phyloP scores from a whole-genome alignment of 2,329 filamentous ascomycete species.

The Aspergillus carbonarius region DNA sequence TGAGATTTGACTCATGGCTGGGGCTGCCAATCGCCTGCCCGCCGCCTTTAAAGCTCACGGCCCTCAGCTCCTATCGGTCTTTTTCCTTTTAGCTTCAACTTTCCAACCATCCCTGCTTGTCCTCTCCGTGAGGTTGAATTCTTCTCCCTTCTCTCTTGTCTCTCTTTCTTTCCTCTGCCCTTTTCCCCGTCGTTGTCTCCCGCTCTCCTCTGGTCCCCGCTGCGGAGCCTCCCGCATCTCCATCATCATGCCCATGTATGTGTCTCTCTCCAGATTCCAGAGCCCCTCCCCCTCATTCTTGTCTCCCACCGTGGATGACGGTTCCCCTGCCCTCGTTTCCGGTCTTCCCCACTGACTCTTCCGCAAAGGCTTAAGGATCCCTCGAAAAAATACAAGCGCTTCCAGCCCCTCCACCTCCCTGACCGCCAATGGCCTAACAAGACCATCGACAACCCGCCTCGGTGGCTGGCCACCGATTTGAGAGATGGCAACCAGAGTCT shows the following conservation, averaged over 20 bases:
- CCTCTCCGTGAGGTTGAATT: background rate
- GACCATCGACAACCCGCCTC: conserved; percentile 76
- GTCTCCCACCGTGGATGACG: background rate
- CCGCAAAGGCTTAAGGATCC: conserved; percentile 48
- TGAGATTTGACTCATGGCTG: conserved; percentile 11
- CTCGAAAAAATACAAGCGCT: conserved; percentile 49
- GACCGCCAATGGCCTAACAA: conserved; percentile 74
- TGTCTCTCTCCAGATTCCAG: conserved; percentile 6
- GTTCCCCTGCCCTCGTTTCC: background rate
- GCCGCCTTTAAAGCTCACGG: background rate
- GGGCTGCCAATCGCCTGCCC: background rate
- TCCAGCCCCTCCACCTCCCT: conserved; percentile 49
- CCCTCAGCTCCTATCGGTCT: background rate
- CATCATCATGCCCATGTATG: conserved; percentile 41
- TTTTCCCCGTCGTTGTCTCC: background rate
- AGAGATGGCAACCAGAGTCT: conserved; percentile 94
- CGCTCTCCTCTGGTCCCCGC: conserved; percentile 9
- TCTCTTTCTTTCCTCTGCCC: background rate
- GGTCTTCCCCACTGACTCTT: background rate
- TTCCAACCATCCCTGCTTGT: background rate
- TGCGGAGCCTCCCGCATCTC: conserved; percentile 11
- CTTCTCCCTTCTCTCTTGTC: background rate
- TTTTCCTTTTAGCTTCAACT: background rate
- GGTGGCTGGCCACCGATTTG: conserved; percentile 87
- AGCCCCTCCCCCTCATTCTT: background rate